Percentiles rank a stretch among this genome's conserved stretches.
Evolutionary conservation across 345 rosid genomes (phyloP).

Genomic region (Populus ilicifolia): DNA sequence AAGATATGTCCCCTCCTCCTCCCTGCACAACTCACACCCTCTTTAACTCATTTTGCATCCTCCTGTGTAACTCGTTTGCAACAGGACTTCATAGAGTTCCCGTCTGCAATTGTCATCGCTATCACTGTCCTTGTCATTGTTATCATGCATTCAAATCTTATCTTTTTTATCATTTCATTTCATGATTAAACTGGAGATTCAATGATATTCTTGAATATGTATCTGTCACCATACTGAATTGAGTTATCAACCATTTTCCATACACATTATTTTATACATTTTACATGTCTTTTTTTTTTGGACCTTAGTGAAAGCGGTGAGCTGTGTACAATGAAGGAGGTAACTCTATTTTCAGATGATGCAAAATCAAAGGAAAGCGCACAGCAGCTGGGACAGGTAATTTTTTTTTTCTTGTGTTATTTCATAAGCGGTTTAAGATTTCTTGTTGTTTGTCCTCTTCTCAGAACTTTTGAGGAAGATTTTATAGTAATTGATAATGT

Average conservation of each 20-base stretch:
- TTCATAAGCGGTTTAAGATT: no score
- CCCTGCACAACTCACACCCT: background rate
- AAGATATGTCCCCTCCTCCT: background rate
- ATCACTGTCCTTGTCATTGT: background rate
- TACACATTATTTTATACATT: background rate
- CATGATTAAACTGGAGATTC: background rate
- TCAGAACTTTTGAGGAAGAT: slow-evolving; percentile 3
- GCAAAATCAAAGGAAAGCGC: slow-evolving; percentile 74
- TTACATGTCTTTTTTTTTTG: background rate
- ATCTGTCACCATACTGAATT: background rate
- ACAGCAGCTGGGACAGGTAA: slow-evolving; percentile 66
- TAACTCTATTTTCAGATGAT: slow-evolving; percentile 71
- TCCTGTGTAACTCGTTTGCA: background rate
- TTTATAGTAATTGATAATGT: background rate
- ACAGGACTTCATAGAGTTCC: background rate
- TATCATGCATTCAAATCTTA: background rate
- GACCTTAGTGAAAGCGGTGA: slow-evolving; percentile 66
- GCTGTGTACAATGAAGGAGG: slow-evolving; percentile 93
- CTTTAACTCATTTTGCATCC: background rate
- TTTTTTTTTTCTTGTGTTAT: background rate
- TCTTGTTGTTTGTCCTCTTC: background rate
- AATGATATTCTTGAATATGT: background rate
- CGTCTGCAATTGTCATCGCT: background rate
- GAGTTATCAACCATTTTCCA: background rate
- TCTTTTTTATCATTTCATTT: no score